Evolutionary conservation across 179 eudicot species (phyloP).

Genomic region (Beta lomatogona): DNA sequence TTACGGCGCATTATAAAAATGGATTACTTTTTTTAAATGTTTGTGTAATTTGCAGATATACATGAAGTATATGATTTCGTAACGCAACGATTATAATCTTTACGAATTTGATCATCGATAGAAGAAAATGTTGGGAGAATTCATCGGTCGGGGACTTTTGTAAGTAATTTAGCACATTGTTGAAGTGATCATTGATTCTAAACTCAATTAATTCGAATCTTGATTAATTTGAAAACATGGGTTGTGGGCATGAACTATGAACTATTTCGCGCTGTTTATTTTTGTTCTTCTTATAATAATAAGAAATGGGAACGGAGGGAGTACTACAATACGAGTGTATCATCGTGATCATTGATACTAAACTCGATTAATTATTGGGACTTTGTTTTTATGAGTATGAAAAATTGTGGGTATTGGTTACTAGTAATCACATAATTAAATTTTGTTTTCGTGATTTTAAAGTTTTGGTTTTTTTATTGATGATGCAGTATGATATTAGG

Average conservation of each 20-base stretch:
- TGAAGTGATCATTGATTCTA: no score
- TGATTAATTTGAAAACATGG: no score
- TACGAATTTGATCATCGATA: neutral
- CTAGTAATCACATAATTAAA: no score
- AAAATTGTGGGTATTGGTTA: no score
- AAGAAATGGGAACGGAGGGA: no score
- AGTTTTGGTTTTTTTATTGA: neutral
- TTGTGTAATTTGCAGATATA: neutral
- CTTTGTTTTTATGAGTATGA: neutral
- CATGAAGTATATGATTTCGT: neutral
- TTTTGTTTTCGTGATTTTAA: neutral
- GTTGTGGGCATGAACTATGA: no score
- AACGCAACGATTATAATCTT: neutral
- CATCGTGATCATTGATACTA: neutral
- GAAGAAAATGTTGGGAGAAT: constrained; percentile 74
- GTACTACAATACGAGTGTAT: no score
- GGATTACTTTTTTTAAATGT: neutral
- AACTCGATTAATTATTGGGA: neutral
- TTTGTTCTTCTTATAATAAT: no score
- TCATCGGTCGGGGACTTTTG: constrained; percentile 68
- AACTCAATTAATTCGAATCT: no score
- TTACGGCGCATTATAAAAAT: neutral
- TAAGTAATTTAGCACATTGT: constrained; percentile 34
- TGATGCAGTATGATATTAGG: constrained; percentile 66
- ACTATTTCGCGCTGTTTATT: no score